Evolutionary conservation across 2,329 filamentous ascomycete genomes (phyloP).

Genomic region (Rhexocercosporidium sp.): DNA sequence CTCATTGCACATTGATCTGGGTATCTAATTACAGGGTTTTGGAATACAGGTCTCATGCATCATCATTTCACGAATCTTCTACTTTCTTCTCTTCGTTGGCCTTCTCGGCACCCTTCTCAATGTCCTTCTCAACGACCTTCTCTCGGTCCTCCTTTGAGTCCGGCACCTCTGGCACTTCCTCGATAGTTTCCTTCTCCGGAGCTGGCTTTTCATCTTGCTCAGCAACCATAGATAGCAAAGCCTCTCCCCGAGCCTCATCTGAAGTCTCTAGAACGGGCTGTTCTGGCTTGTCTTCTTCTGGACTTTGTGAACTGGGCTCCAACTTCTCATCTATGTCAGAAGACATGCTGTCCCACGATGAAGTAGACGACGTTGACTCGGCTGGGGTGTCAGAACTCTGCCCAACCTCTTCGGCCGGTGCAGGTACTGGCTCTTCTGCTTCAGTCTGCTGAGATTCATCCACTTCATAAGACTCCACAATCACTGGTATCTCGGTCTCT

Average conservation of each 20-base stretch:
- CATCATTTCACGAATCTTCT: background rate
- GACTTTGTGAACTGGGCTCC: slow-evolving; percentile 33
- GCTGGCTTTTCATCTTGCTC: slow-evolving; percentile 8
- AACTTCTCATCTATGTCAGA: slow-evolving; percentile 32
- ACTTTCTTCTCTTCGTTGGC: background rate
- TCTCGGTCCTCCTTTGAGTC: slow-evolving; percentile 9
- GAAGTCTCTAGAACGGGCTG: background rate
- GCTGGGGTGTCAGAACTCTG: background rate
- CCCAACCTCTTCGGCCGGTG: background rate
- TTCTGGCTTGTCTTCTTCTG: background rate
- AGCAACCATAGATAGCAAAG: background rate
- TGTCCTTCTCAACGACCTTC: background rate
- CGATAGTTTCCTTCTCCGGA: background rate
- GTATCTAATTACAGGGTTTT: slow-evolving; percentile 1
- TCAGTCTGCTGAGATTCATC: slow-evolving; percentile 30
- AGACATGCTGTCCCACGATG: slow-evolving; percentile 29
- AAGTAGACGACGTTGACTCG: slow-evolving; percentile 25
- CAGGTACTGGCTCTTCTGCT: slow-evolving; percentile 14
- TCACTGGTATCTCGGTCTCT: slow-evolving; percentile 38
- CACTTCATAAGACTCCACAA: slow-evolving; percentile 40
- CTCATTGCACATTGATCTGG: background rate
- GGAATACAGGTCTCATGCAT: background rate
- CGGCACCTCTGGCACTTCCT: slow-evolving; percentile 12
- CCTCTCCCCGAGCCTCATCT: slow-evolving; percentile 7
- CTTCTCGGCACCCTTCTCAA: slow-evolving; percentile 9